Percentiles rank a stretch among this genome's conserved stretches.
Conservation (phyloP, 495 filamentous ascomycete genomes). For the Glarea lozoyensis region DNA sequence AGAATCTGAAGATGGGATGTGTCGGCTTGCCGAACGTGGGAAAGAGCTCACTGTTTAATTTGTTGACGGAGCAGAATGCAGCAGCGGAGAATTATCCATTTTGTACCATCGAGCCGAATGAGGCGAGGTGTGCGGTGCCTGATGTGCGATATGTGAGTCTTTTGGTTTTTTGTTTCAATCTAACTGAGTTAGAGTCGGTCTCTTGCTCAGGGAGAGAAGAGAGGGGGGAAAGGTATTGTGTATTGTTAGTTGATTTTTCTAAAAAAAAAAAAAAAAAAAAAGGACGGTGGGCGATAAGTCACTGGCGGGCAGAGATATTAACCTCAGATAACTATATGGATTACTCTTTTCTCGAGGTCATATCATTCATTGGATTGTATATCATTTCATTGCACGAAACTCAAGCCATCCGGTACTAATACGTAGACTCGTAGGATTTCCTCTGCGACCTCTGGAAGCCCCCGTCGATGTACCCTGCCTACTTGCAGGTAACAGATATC, state of each 20-base stretch:
- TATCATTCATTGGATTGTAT: too few species aligned
- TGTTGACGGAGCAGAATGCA: constrained; percentile 21
- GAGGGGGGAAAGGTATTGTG: too few species aligned
- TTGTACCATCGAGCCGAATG: constrained; percentile 26
- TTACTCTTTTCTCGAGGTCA: too few species aligned
- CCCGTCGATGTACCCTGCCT: constrained; percentile 20
- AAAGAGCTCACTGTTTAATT: constrained; percentile 26
- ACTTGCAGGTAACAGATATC: constrained; percentile 24
- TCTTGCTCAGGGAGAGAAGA: too few species aligned
- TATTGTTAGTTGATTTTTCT: too few species aligned
- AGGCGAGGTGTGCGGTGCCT: constrained; percentile 22
- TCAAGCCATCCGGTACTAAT: too few species aligned
- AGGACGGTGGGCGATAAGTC: too few species aligned
- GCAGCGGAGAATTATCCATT: constrained; percentile 24
- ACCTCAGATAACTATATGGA: too few species aligned
- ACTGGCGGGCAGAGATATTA: too few species aligned
- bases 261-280: too few species aligned
- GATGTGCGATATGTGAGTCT: constrained; percentile 20
- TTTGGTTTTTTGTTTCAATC: background rate
- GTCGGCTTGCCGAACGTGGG: constrained; percentile 27
- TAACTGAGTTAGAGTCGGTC: too few species aligned
- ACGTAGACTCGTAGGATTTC: constrained; percentile 20
- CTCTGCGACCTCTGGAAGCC: constrained; percentile 23
- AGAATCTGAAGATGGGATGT: constrained; percentile 25
- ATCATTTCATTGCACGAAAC: too few species aligned